Percentiles rank a stretch among this genome's conserved stretches.
Conservation (phyloP, 345 rosid genomes). For the Schrenkiella parvula region DNA sequence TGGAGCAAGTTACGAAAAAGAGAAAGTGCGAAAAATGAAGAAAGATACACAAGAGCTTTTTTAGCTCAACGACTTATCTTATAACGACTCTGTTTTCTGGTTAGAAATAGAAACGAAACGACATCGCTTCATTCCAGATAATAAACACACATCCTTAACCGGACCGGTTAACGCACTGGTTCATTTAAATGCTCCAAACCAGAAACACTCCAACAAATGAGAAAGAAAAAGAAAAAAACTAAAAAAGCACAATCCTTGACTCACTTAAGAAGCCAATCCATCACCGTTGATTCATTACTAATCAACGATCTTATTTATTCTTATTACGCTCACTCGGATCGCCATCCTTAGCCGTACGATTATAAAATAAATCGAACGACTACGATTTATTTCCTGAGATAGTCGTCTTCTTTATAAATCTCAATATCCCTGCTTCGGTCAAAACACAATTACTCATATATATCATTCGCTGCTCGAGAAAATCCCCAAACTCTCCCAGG, state of each 20-base stretch:
- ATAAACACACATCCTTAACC: neutral
- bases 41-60: too few relatives aligned
- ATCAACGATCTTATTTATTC: neutral
- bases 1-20: too few relatives aligned
- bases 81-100: too few relatives aligned
- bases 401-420: conserved; percentile 18
- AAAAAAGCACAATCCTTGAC: neutral
- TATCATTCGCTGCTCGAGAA: neutral
- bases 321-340: neutral
- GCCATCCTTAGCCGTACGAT: neutral
- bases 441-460: neutral
- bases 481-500: neutral
- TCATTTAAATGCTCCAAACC: neutral
- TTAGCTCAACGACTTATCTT: neutral
- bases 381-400: neutral
- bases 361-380: neutral
- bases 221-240: neutral
- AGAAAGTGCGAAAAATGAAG: too few relatives aligned
- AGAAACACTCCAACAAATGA: neutral
- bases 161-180: neutral
- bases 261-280: neutral
- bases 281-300: neutral
- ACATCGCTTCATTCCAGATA: neutral
- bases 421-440: neutral
- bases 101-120: too few relatives aligned